Evolutionary conservation across 345 rosid species (phyloP).

Genomic region (Acer negundo): DNA sequence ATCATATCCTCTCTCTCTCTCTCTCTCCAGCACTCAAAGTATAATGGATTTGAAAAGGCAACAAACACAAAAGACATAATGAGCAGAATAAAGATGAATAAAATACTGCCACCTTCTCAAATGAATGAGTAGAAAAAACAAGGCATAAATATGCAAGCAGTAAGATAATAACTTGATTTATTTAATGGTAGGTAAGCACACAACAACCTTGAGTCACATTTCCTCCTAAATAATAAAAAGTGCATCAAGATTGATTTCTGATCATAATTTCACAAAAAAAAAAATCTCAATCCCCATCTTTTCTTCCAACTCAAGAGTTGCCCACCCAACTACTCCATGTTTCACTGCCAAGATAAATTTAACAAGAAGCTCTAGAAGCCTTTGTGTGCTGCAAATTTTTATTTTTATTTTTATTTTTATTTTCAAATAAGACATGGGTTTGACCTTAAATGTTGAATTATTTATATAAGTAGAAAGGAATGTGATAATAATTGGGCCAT

Average conservation of each 20-base stretch:
- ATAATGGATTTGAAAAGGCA: slow-evolving; percentile 7
- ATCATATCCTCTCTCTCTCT: slow-evolving; percentile 7
- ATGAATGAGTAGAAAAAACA: neutral
- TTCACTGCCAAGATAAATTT: slow-evolving; percentile 2
- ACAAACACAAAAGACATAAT: slow-evolving; percentile 15
- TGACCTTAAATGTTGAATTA: slow-evolving; percentile 9
- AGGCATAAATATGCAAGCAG: slow-evolving; percentile 1
- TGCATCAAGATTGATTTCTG: too few species aligned
- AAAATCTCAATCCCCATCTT: slow-evolving; percentile 3
- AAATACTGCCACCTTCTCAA: slow-evolving; percentile 7
- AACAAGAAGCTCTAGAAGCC: neutral
- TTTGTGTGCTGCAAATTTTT: too few species aligned
- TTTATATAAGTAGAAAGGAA: neutral
- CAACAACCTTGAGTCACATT: slow-evolving; percentile 29
- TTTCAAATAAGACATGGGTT: neutral
- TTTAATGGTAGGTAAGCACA: slow-evolving; percentile 24
- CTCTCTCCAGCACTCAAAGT: neutral
- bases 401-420: neutral
- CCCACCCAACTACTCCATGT: slow-evolving; percentile 22
- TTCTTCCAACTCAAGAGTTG: slow-evolving; percentile 25
- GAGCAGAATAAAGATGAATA: neutral
- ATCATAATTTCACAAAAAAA: neutral
- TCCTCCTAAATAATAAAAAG: slow-evolving; percentile 1
- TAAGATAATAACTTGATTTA: slow-evolving; percentile 1
- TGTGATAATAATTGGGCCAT: slow-evolving; percentile 22